Percentiles rank a stretch among this genome's conserved stretches.
Conservation (phyloP, 768 basidiomycete species). For the Lepiota subincarnata region DNA sequence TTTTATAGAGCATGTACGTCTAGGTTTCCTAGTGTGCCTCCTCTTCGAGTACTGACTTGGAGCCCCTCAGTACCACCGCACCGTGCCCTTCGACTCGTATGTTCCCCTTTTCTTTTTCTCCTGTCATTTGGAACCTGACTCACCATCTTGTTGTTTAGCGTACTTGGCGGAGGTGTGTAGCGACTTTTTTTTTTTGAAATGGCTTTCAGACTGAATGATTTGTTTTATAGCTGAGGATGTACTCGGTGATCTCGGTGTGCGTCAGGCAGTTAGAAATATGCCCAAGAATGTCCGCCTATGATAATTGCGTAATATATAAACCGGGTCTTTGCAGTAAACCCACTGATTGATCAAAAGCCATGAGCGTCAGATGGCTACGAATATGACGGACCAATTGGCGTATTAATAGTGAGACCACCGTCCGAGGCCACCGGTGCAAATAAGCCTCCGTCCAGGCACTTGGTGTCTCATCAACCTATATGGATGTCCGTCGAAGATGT, state of each 20-base stretch:
- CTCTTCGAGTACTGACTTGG: neutral
- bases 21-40: neutral
- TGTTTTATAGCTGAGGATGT: constrained; percentile 52
- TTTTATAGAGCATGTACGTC: constrained; percentile 13
- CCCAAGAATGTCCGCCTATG: constrained; percentile 42
- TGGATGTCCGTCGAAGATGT: too few relatives aligned
- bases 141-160: neutral
- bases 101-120: constrained; percentile 3
- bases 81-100: constrained; percentile 53
- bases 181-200: neutral
- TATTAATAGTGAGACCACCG: too few relatives aligned
- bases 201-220: neutral
- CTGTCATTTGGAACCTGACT: constrained; percentile 10
- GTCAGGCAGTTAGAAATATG: constrained; percentile 69
- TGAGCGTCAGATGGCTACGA: too few relatives aligned
- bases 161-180: constrained; percentile 8
- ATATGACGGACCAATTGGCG: too few relatives aligned
- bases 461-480: too few relatives aligned
- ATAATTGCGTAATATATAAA: neutral
- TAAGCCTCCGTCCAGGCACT: too few relatives aligned
- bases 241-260: constrained; percentile 66
- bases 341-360: neutral
- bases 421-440: too few relatives aligned
- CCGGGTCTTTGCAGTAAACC: neutral
- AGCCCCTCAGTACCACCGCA: constrained; percentile 39